Evolutionary conservation across 805 yeast genomes (phyloP), one percentile per base, ranked within the genome.

Genomic region (Candida endomychidarum): DNA sequence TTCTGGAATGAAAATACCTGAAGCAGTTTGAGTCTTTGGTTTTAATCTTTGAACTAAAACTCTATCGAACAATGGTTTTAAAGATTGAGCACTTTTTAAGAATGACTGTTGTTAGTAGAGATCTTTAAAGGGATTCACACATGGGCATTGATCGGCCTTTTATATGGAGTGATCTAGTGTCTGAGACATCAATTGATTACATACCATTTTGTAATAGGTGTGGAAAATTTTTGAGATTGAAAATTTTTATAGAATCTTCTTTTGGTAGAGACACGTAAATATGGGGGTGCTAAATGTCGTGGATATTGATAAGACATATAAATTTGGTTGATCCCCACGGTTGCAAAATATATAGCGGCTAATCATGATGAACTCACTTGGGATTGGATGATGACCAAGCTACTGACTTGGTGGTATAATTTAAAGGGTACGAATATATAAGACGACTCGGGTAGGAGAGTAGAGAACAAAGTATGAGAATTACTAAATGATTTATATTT

Each of bases 61-160:
- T 72, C 99, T 85, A 81, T 93, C 98, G 54, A 93, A 76, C 54
- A 95, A 80, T 49, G 99, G 99, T 52, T 83, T 82, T 61, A 93
- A 83, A 44, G 88, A 78, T 70, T 88, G 84, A 56, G 87, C 93
- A 51, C 86, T 81, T 67, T 86, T 88, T 61, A 85, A 70, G 50
- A 85, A 61, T 36, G 89, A 75, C 62, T 57, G 37, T 7, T 37
- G 50, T 46, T 46, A 46, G 49, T 46, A 40, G 4, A 15, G 33
- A 5, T 30, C 10, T 18, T n/a, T n/a, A n/a, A n/a, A n/a, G n/a
- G n/a, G n/a, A n/a, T n/a, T n/a, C n/a, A n/a, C n/a, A n/a, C n/a
- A n/a, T n/a, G n/a, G n/a, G n/a, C n/a, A n/a, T n/a, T n/a, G n/a
- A n/a, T n/a, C n/a, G n/a, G n/a, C n/a, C n/a, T n/a, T n/a, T n/a